These are phyloP conservation scores for Barbarea vulgaris DNA, from an alignment of 345 rosid species.

Conservation along the genomic window DNA sequence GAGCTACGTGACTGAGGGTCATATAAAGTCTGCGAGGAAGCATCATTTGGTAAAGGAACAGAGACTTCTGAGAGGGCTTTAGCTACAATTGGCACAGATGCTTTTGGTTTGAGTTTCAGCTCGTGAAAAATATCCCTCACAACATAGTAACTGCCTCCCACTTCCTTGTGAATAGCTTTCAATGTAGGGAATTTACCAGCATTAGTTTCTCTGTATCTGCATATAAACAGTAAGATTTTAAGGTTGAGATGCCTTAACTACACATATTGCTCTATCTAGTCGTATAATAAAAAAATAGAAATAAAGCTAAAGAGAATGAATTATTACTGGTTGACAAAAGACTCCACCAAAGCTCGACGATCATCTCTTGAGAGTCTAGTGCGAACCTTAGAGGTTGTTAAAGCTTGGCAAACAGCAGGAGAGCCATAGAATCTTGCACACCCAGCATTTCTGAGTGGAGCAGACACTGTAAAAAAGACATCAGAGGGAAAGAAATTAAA, in stretches of 20 bases:
- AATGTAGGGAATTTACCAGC: constrained; percentile 32
- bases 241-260: neutral
- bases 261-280: neutral
- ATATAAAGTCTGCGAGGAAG: constrained; percentile 16
- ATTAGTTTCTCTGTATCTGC: constrained; percentile 39
- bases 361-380: constrained; percentile 31
- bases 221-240: neutral
- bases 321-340: constrained; percentile 33
- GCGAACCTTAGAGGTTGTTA: constrained; percentile 1
- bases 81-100: constrained; percentile 10
- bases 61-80: constrained; percentile 21
- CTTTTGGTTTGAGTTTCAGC: constrained; percentile 23
- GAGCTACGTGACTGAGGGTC: constrained; percentile 1
- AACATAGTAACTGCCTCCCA: constrained; percentile 21
- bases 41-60: neutral
- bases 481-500: neutral
- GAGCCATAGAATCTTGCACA: constrained; percentile 32
- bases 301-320: neutral
- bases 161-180: neutral
- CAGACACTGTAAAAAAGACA: constrained; percentile 32
- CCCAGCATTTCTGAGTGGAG: constrained; percentile 8
- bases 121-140: constrained; percentile 32
- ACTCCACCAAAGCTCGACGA: constrained; percentile 26
- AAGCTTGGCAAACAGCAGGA: constrained; percentile 31
- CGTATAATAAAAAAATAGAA: neutral